These are phyloP conservation scores for Neophaeococcomyces mojaviensis DNA, from an alignment of 2,329 filamentous ascomycete species.

Conservation along the genomic window DNA sequence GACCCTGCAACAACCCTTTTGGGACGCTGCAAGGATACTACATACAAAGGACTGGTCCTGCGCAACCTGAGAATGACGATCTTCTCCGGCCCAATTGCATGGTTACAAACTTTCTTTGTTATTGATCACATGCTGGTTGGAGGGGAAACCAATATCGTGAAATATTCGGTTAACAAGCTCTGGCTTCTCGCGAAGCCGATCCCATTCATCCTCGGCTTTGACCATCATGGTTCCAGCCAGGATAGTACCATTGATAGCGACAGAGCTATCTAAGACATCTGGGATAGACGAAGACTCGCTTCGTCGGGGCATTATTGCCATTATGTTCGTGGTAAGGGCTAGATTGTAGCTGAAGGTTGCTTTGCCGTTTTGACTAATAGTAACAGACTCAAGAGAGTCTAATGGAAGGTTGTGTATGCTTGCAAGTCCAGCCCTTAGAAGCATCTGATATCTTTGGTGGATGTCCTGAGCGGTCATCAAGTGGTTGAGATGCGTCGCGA, in stretches of 20 bases:
- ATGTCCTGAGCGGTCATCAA: constrained; percentile 23
- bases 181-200: constrained; percentile 36
- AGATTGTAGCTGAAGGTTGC: constrained; percentile 50
- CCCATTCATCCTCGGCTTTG: constrained; percentile 48
- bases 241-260: constrained; percentile 51
- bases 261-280: constrained; percentile 30
- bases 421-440: constrained; percentile 32
- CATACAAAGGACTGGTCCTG: background rate
- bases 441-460: constrained; percentile 32
- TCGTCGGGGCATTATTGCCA: constrained; percentile 47
- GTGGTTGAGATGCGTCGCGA: constrained; percentile 16
- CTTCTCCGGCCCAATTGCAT: background rate
- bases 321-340: constrained; percentile 46
- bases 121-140: constrained; percentile 7
- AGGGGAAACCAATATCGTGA: constrained; percentile 33
- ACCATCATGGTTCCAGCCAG: constrained; percentile 54
- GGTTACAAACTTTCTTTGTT: background rate
- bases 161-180: constrained; percentile 39
- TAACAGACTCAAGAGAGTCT: constrained; percentile 5
- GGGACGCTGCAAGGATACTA: background rate
- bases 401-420: background rate
- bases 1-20: background rate
- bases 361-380: constrained; percentile 13
- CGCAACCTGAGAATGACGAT: background rate
- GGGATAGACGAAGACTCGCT: constrained; percentile 38